A percentile compares a stretch with the other conserved stretches of the same genome.
Evolutionary conservation across 2,329 filamentous ascomycete species (phyloP).

Genomic region (Capronia americana): DNA sequence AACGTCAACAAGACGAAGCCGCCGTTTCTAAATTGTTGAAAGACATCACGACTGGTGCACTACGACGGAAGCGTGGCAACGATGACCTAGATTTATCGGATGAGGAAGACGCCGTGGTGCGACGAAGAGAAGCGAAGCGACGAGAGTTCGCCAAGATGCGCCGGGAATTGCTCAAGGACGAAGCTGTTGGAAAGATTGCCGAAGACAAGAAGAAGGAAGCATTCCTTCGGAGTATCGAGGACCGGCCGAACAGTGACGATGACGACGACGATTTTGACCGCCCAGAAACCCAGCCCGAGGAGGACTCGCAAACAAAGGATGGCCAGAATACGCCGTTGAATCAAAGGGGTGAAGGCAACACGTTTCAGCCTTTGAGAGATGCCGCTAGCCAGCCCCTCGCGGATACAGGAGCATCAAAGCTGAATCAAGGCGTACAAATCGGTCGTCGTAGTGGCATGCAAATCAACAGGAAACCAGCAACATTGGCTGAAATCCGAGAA

Average conservation of each 20-base stretch:
- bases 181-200: slow-evolving; percentile 88
- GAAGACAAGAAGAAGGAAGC: slow-evolving; percentile 87
- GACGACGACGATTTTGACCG: slow-evolving; percentile 73
- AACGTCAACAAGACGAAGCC: slow-evolving; percentile 81
- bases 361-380: slow-evolving; percentile 41
- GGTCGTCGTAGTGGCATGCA: slow-evolving; percentile 70
- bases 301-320: slow-evolving; percentile 31
- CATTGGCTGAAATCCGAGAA: slow-evolving; percentile 79
- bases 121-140: slow-evolving; percentile 78
- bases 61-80: slow-evolving; percentile 79
- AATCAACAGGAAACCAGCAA: slow-evolving; percentile 73
- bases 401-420: slow-evolving; percentile 54
- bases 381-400: slow-evolving; percentile 42
- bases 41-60: slow-evolving; percentile 86
- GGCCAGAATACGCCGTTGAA: slow-evolving; percentile 5
- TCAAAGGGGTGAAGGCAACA: slow-evolving; percentile 50
- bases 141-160: slow-evolving; percentile 91
- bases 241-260: slow-evolving; percentile 72
- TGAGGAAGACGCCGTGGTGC: slow-evolving; percentile 84
- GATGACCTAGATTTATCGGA: slow-evolving; percentile 86
- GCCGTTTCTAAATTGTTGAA: slow-evolving; percentile 89
- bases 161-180: slow-evolving; percentile 83
- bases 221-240: slow-evolving; percentile 88
- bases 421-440: slow-evolving; percentile 64
- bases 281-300: slow-evolving; percentile 45